Evolutionary conservation across 225 moss, liverwort and hornwort species (phyloP).

Genomic region (Antitrichia curtipendula): DNA sequence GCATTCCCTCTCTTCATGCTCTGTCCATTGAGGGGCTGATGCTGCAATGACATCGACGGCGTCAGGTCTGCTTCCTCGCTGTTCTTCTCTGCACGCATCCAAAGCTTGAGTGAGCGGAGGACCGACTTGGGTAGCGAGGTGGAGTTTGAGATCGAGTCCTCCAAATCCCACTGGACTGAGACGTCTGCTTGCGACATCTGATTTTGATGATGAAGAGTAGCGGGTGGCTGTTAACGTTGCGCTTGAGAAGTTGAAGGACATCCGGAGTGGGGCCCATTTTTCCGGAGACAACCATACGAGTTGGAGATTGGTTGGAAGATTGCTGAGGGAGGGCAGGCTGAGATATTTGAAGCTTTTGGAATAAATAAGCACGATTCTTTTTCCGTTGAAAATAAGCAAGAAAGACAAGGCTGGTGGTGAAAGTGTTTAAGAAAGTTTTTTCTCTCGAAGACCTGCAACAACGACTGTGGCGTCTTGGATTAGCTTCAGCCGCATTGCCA

Average conservation of each 20-base stretch:
- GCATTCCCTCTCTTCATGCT: not conserved
- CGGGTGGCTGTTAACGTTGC: too few relatives aligned
- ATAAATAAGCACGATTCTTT: not conserved
- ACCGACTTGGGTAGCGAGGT: not conserved
- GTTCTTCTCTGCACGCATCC: not conserved
- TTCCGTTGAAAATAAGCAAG: accelerated
- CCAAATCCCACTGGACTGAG: not conserved
- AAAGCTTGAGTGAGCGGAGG: not conserved
- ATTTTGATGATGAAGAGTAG: not conserved
- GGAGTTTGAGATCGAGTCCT: not conserved
- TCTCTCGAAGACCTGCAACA: not conserved
- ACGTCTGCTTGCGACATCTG: not conserved
- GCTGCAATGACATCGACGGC: too few relatives aligned
- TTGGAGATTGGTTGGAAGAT: not conserved
- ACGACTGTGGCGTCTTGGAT: not conserved
- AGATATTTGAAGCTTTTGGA: not conserved
- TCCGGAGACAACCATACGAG: not conserved
- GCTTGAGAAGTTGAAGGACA: not conserved
- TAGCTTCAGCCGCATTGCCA: not conserved
- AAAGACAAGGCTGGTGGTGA: not conserved
- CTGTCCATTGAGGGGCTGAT: not conserved
- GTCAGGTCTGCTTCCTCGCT: not conserved
- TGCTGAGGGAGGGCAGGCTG: not conserved
- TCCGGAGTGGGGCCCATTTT: not conserved
- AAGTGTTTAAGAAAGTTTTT: not conserved